These are phyloP conservation scores for Pythium brassicae DNA, from an alignment of 352 stramenopile genomes.

Conservation along the genomic window DNA sequence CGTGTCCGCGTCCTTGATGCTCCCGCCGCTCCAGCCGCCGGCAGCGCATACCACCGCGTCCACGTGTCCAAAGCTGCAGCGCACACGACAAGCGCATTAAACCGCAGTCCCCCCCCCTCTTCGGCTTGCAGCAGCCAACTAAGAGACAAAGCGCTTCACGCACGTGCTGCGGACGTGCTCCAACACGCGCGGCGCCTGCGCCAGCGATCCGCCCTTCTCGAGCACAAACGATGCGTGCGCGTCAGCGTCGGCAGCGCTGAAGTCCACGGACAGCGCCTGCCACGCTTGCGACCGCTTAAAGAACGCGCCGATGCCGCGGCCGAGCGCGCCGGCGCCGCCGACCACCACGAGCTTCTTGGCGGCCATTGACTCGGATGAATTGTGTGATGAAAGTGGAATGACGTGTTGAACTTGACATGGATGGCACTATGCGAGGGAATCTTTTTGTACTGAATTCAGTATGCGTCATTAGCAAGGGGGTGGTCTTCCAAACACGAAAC, in stretches of 20 bases:
- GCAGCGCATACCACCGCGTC: conserved; percentile 79
- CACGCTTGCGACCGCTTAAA: conserved; percentile 57
- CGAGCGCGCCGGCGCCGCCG: conserved; percentile 68
- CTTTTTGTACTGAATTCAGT: no score
- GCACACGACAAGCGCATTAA: not conserved
- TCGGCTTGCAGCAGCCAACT: not conserved
- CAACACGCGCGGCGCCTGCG: conserved; percentile 47
- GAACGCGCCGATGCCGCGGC: conserved; percentile 53
- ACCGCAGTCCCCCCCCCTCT: no score
- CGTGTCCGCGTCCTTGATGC: conserved; percentile 57
- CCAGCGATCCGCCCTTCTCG: conserved; percentile 33
- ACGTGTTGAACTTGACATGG: no score
- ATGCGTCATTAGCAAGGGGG: no score
- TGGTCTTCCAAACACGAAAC: no score
- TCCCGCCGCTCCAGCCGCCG: conserved; percentile 76
- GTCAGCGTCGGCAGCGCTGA: conserved; percentile 51
- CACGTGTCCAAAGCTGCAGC: conserved; percentile 40
- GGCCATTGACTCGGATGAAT: conserved; percentile 11
- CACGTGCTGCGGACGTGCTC: conserved; percentile 48
- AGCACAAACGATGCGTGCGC: conserved; percentile 42
- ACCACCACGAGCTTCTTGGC: conserved; percentile 73
- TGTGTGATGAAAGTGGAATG: not conserved
- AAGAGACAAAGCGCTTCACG: not conserved
- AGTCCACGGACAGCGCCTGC: conserved; percentile 71
- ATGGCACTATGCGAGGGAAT: no score